Evolutionary conservation across 177 flowering plant genomes (phyloP).

Genomic region (Tripterygium wilfordii): DNA sequence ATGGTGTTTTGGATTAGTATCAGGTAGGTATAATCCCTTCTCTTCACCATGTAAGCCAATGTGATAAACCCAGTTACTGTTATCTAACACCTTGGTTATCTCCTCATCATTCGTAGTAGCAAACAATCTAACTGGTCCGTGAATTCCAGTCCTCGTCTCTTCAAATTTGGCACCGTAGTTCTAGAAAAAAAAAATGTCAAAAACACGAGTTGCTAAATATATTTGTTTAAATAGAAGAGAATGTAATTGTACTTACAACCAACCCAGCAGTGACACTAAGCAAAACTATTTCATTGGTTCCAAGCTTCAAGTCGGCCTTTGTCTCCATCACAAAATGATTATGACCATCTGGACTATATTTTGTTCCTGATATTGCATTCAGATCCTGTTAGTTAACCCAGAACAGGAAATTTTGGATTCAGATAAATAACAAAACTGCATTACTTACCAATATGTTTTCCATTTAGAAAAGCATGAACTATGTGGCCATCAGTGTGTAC

Average conservation of each 20-base stretch:
- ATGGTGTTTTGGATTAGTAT: not conserved
- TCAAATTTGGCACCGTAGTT: slow-evolving; percentile 16
- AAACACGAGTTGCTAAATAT: not conserved
- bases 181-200: not conserved
- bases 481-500: slow-evolving; percentile 18
- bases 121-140: slow-evolving; percentile 21
- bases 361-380: slow-evolving; percentile 11
- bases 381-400: not conserved
- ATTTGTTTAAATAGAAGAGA: too few relatives aligned
- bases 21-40: not conserved
- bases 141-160: slow-evolving; percentile 5
- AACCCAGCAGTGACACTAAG: slow-evolving; percentile 31
- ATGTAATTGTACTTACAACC: not conserved
- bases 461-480: slow-evolving; percentile 29
- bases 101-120: not conserved
- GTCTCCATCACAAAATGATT: slow-evolving; percentile 1
- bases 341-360: slow-evolving; percentile 7
- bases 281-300: slow-evolving; percentile 12
- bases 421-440: not conserved
- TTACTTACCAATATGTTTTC: slow-evolving; percentile 19
- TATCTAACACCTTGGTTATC: slow-evolving; percentile 6
- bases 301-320: slow-evolving; percentile 9
- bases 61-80: slow-evolving; percentile 20
- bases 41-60: slow-evolving; percentile 17
- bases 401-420: too few relatives aligned